Percentiles rank a stretch among this genome's conserved stretches.
These are phyloP conservation scores for Pseudohalonectria lignicola DNA, from an alignment of 2,329 filamentous ascomycete genomes.

Conservation along the genomic window DNA sequence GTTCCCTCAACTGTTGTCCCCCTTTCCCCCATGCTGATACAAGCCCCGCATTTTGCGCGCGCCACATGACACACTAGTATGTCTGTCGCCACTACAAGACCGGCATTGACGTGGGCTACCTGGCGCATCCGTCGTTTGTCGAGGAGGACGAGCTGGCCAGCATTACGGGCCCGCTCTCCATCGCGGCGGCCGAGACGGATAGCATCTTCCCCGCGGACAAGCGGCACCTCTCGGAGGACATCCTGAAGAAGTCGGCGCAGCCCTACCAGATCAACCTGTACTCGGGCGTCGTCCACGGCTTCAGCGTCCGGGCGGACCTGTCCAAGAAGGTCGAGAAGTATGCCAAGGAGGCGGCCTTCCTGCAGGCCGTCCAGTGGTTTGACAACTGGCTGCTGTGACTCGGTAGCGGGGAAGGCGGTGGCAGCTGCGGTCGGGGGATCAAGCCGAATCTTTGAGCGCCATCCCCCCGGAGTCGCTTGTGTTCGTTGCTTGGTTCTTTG, in stretches of 20 bases:
- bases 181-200: slow-evolving; percentile 54
- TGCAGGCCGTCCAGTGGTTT: slow-evolving; percentile 71
- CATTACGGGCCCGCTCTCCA: slow-evolving; percentile 57
- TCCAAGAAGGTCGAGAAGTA: slow-evolving; percentile 47
- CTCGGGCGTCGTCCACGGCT: slow-evolving; percentile 63
- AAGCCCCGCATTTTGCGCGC: too few relatives aligned
- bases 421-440: too few relatives aligned
- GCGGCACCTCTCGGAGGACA: slow-evolving; percentile 54
- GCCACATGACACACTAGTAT: slow-evolving; percentile 33
- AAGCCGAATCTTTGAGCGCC: too few relatives aligned
- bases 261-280: slow-evolving; percentile 72
- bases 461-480: too few relatives aligned
- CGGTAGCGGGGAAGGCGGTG: too few relatives aligned
- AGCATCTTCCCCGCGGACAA: slow-evolving; percentile 53
- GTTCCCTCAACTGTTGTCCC: neutral
- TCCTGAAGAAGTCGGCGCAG: slow-evolving; percentile 41
- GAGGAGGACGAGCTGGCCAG: slow-evolving; percentile 52
- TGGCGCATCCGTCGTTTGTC: slow-evolving; percentile 71
- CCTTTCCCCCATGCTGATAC: too few relatives aligned
- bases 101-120: slow-evolving; percentile 59
- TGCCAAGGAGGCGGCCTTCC: slow-evolving; percentile 72
- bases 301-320: slow-evolving; percentile 57
- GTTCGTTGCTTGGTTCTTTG: too few relatives aligned
- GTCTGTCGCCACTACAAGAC: slow-evolving; percentile 54
- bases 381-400: slow-evolving; percentile 40